These are phyloP conservation scores for Cladosporium sp. DNA, from an alignment of 2,329 filamentous ascomycete species.

Conservation along the genomic window DNA sequence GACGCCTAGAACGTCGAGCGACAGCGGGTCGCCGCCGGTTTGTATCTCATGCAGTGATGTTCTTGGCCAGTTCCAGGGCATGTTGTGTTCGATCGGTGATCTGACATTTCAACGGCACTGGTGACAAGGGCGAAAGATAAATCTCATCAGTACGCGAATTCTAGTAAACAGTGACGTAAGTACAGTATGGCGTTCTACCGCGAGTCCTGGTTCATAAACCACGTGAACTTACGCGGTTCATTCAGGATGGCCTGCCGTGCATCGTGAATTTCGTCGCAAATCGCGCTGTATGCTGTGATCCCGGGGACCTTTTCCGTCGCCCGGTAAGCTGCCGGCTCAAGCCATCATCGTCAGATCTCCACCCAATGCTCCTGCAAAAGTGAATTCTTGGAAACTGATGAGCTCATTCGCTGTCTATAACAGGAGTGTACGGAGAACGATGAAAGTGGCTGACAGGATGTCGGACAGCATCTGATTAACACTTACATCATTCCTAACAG, in stretches of 20 bases:
- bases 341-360: slow-evolving; percentile 1
- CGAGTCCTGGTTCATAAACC: not conserved
- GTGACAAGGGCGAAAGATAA: not conserved
- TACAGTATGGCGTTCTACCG: not conserved
- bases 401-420: not conserved
- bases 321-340: not conserved
- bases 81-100: not conserved
- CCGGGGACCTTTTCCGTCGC: not conserved
- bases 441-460: not conserved
- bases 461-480: not conserved
- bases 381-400: not conserved
- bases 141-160: not conserved
- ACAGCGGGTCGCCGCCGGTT: slow-evolving; percentile 3
- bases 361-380: not conserved
- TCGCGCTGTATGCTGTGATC: not conserved
- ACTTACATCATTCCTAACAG: not conserved
- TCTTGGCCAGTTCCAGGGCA: slow-evolving; percentile 16
- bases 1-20: slow-evolving; percentile 12
- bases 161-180: not conserved
- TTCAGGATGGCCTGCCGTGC: not conserved
- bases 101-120: not conserved
- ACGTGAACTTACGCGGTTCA: not conserved
- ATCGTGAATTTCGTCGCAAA: slow-evolving; percentile 2
- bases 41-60: slow-evolving; percentile 10
- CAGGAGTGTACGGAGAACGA: not conserved